phyloP scores from a whole-genome alignment of 345 rosid species.

The Euphorbia pulcherrima region DNA sequence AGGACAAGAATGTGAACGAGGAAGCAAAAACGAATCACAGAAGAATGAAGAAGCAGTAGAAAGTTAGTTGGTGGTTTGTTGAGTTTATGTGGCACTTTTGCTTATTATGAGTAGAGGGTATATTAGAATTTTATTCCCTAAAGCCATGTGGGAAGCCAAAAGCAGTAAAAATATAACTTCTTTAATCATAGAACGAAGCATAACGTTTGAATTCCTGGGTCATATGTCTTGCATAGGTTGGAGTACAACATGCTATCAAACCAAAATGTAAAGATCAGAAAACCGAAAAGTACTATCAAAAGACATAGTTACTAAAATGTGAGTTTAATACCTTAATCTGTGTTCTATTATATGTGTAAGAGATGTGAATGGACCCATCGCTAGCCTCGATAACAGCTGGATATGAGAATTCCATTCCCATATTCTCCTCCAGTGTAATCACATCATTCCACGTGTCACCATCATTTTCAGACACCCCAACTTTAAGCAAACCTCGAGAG shows the following conservation, averaged over 20 bases:
- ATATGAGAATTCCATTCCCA: conserved; percentile 80
- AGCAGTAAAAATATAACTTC: not conserved
- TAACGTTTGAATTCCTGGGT: conserved; percentile 21
- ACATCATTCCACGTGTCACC: conserved; percentile 75
- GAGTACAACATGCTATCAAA: conserved; percentile 53
- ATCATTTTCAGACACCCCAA: conserved; percentile 65
- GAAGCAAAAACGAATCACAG: too few relatives aligned
- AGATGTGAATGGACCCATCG: conserved; percentile 71
- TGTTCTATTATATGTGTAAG: conserved; percentile 82
- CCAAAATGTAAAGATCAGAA: conserved; percentile 9
- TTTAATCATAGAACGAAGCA: not conserved
- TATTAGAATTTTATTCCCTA: too few relatives aligned
- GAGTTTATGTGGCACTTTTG: too few relatives aligned
- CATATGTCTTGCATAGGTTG: conserved; percentile 27
- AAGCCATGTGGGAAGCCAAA: not conserved
- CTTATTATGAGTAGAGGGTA: too few relatives aligned
- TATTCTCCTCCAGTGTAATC: conserved; percentile 57
- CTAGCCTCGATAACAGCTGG: conserved; percentile 78
- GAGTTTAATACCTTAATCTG: conserved; percentile 66
- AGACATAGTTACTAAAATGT: not conserved
- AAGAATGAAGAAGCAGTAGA: too few relatives aligned
- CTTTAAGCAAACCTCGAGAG: conserved; percentile 78
- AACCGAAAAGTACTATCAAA: not conserved
- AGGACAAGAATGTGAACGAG: too few relatives aligned
- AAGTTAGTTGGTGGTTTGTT: too few relatives aligned